Evolutionary conservation across 2,329 filamentous ascomycete species (phyloP), one percentile per base, ranked within the genome.

Genomic region (Hypomyces rosellus): DNA sequence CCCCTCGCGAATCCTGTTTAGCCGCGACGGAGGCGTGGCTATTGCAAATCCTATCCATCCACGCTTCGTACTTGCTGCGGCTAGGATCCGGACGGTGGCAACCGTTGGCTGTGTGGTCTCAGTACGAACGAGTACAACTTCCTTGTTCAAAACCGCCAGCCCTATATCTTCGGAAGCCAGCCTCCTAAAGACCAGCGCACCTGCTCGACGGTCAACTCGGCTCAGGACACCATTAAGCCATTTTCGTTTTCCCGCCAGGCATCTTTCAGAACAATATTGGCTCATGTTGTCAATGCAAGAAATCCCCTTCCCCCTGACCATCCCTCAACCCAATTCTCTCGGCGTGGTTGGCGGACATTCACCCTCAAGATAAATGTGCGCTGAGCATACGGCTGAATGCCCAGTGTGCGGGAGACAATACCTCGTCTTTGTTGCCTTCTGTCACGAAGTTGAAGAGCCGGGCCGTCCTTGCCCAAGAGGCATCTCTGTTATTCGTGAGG

Each of bases 391-490:
- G 59, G 74, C 75, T 61, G 67, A 73, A 64, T 82, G 79, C 73
- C 75, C 74, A 70, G 78, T 77, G 61, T 82, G 78, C 72, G 72
- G 77, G 70, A 81, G 78, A 67, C 69, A 72, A 58, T 81, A 81
- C 64, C 71, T 82, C 59, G 64, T 80, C 61, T 81, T 75, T 69
- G 74, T 82, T 67, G 70, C 74, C 58, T 80, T 82, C 59, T 82
- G 79, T 60, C 67, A 67, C 55, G 60, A 70, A 45, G 77, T 73
- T 55, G 75, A 74, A 57, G 76, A 75, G 37, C 76, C 77, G 25
- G 58, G 74, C 48, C 39, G 74, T 57, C 55, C 54, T 49, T 82
- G 78, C 57, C 75, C 74, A n/a, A 58, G 55, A 48, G 76, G 75
- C 47, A 69, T 67, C 54, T 54, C 54, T 37, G 60, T 71, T 42